Percentiles rank a stretch among this genome's conserved stretches.
Conservation (phyloP, 768 basidiomycete genomes). For the Leccinellum luteum region DNA sequence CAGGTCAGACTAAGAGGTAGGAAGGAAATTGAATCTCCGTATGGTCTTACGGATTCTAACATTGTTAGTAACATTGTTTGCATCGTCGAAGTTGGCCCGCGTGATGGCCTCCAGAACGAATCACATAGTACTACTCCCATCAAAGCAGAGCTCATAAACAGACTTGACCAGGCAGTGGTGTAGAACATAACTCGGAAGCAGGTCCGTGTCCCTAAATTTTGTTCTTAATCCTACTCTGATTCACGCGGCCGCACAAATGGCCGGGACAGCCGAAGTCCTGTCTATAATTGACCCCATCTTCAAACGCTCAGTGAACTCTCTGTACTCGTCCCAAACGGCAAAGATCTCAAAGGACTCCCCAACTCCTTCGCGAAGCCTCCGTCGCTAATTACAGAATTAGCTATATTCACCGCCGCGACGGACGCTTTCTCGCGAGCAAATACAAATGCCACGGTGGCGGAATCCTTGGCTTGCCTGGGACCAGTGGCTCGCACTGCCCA, state of each 20-base stretch:
- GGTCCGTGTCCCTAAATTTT: constrained; percentile 40
- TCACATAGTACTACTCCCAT: constrained; percentile 60
- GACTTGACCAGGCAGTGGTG: constrained; percentile 66
- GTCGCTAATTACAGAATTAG: constrained; percentile 74
- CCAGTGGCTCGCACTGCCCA: constrained; percentile 60
- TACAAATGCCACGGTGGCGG: constrained; percentile 70
- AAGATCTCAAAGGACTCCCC: constrained; percentile 62
- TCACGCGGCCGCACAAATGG: constrained; percentile 82
- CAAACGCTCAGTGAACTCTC: constrained; percentile 67
- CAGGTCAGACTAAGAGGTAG: no score
- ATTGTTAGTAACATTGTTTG: constrained; percentile 29
- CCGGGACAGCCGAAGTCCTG: constrained; percentile 76
- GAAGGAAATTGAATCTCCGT: no score
- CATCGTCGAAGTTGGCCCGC: constrained; percentile 88
- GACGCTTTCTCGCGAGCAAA: constrained; percentile 86
- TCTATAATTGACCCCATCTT: constrained; percentile 49
- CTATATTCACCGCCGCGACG: constrained; percentile 87
- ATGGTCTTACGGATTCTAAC: no score
- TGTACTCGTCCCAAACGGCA: constrained; percentile 79
- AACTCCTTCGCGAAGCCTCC: constrained; percentile 33
- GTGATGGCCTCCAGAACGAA: constrained; percentile 93
- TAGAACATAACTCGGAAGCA: constrained; percentile 81
- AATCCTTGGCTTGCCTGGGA: constrained; percentile 63
- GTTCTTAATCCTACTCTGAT: background rate
- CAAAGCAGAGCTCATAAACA: constrained; percentile 78